Evolutionary conservation across 1,284 basidiomycete species (phyloP).

Genomic region (Sanghuangporus baumii): DNA sequence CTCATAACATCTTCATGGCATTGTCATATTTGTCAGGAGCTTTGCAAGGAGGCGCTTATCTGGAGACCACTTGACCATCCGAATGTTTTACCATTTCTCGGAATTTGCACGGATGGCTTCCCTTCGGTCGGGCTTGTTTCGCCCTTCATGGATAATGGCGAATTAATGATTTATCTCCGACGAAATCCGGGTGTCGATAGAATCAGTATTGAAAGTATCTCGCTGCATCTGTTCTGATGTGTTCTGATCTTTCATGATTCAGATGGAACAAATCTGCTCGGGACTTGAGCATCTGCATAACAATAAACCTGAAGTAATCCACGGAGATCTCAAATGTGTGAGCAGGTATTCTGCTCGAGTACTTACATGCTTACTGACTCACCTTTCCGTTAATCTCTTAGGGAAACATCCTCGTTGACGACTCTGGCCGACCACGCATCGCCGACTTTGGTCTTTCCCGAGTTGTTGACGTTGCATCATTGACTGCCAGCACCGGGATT

Average conservation of each 20-base stretch:
- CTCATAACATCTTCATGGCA: not conserved
- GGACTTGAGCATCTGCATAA: too few relatives aligned
- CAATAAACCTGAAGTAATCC: too few relatives aligned
- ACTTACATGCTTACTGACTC: too few relatives aligned
- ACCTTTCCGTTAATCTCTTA: not conserved
- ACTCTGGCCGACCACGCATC: not conserved
- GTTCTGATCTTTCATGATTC: too few relatives aligned
- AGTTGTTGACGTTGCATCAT: not conserved
- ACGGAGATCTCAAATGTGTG: too few relatives aligned
- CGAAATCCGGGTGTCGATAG: not conserved
- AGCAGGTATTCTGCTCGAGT: too few relatives aligned
- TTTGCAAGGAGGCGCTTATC: not conserved
- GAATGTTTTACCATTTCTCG: conserved; percentile 3
- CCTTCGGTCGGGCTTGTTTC: not conserved
- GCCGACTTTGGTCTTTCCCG: not conserved
- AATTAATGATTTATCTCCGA: not conserved
- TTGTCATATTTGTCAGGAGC: not conserved
- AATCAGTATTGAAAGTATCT: not conserved
- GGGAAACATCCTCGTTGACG: not conserved
- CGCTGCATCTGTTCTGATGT: too few relatives aligned
- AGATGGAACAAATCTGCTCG: too few relatives aligned
- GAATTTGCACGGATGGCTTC: not conserved
- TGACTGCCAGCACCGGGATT: not conserved
- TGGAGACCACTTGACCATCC: not conserved
- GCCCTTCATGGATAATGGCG: conserved; percentile 5